A percentile compares a stretch with the other conserved stretches of the same genome.
These are phyloP conservation scores for Kluyveromyces lactis DNA, from an alignment of 805 yeast species.

Conservation along the genomic window DNA sequence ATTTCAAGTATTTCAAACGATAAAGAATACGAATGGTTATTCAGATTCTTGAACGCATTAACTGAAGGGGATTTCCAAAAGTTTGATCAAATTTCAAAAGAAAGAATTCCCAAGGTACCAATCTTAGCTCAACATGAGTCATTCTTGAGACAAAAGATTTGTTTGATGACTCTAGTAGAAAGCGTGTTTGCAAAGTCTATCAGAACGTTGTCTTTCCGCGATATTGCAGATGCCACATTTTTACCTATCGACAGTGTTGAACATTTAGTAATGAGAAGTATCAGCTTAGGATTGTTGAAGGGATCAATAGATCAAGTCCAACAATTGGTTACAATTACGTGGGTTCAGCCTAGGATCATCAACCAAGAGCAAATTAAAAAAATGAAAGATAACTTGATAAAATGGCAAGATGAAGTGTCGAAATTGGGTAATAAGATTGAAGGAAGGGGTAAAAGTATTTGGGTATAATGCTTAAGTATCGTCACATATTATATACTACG, in stretches of 20 bases:
- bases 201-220: conserved; percentile 63
- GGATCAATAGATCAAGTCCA: conserved; percentile 90
- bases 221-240: conserved; percentile 65
- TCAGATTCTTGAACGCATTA: conserved; percentile 57
- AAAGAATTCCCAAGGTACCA: conserved; percentile 40
- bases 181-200: conserved; percentile 72
- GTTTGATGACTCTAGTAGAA: conserved; percentile 87
- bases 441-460: conserved; percentile 51
- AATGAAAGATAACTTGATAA: conserved; percentile 63
- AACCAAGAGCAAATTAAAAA: conserved; percentile 68
- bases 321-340: conserved; percentile 67
- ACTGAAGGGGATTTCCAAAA: conserved; percentile 68
- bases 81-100: conserved; percentile 45
- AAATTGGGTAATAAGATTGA: conserved; percentile 55
- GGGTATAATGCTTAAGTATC: conserved; percentile 35
- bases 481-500: neutral
- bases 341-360: conserved; percentile 96
- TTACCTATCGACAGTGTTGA: conserved; percentile 64
- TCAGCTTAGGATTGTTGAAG: conserved; percentile 71
- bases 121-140: conserved; percentile 48
- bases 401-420: conserved; percentile 74
- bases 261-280: conserved; percentile 83
- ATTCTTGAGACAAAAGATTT: conserved; percentile 81
- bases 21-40: conserved; percentile 58
- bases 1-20: conserved; percentile 42